A percentile compares a stretch with the other conserved stretches of the same genome.
These are phyloP conservation scores for Hylodesmum podocarpum DNA, from an alignment of 306 rosid species.

Conservation along the genomic window DNA sequence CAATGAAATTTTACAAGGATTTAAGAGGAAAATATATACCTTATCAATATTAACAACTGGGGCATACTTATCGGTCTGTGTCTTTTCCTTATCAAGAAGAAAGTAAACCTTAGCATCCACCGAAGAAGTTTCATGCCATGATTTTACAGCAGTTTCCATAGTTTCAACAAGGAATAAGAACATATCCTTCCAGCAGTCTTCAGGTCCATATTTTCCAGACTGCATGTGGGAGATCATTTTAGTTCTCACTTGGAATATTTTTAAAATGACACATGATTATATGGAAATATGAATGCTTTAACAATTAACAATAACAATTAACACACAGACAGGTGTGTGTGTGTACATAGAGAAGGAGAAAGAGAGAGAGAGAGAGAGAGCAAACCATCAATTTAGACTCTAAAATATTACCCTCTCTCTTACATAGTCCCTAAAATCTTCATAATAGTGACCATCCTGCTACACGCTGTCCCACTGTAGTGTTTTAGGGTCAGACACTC, in stretches of 20 bases:
- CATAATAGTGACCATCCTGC: not conserved
- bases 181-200: slow-evolving; percentile 69
- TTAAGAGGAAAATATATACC: slow-evolving; percentile 48
- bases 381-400: no score
- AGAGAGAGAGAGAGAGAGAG: no score
- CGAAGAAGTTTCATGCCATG: slow-evolving; percentile 82
- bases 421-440: no score
- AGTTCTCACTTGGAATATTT: slow-evolving; percentile 33
- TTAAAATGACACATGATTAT: slow-evolving; percentile 32
- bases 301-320: slow-evolving; percentile 31
- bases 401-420: no score
- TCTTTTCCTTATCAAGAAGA: slow-evolving; percentile 82
- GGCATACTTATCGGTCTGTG: slow-evolving; percentile 82
- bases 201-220: slow-evolving; percentile 77
- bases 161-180: slow-evolving; percentile 86
- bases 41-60: slow-evolving; percentile 89
- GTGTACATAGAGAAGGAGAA: no score
- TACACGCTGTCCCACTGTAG: not conserved
- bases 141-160: slow-evolving; percentile 88
- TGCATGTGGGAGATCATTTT: slow-evolving; percentile 50
- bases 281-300: slow-evolving; percentile 15
- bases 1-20: not conserved
- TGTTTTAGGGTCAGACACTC: not conserved
- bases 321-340: no score
- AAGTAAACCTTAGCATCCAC: slow-evolving; percentile 91